Percentiles rank a stretch among this genome's conserved stretches.
Evolutionary conservation across 2,329 filamentous ascomycete species (phyloP).

Genomic region (Botrytis deweyae): DNA sequence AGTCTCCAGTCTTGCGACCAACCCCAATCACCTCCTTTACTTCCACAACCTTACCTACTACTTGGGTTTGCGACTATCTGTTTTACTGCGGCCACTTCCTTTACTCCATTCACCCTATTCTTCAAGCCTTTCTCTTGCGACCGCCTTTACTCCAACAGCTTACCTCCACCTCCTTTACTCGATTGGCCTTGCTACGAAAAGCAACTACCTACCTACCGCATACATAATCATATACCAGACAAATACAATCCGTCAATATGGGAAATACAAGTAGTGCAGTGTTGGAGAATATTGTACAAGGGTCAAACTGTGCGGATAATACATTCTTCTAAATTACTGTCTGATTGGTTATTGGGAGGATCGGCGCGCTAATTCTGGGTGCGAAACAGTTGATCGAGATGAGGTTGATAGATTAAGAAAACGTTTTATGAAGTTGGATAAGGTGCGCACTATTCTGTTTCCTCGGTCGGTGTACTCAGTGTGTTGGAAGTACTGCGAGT

Average conservation of each 20-base stretch:
- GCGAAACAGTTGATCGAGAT: slow-evolving; percentile 79
- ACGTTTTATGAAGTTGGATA: slow-evolving; percentile 98
- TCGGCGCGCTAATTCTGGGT: slow-evolving; percentile 12
- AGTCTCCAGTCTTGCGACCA: background rate
- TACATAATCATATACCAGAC: slow-evolving; percentile 24
- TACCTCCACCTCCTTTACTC: background rate
- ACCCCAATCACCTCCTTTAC: slow-evolving; percentile 1
- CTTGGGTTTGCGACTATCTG: background rate
- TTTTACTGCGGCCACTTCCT: background rate
- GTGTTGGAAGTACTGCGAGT: background rate
- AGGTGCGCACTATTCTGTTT: slow-evolving; percentile 55
- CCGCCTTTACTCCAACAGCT: background rate
- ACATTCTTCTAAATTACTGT: slow-evolving; percentile 13
- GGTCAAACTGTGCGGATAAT: slow-evolving; percentile 77
- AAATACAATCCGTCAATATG: slow-evolving; percentile 46
- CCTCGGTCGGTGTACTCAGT: background rate
- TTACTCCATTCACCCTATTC: background rate
- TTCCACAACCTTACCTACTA: slow-evolving; percentile 10
- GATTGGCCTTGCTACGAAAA: slow-evolving; percentile 7
- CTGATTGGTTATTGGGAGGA: background rate
- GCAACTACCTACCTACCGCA: slow-evolving; percentile 1
- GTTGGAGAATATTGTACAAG: slow-evolving; percentile 93
- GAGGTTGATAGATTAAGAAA: slow-evolving; percentile 95
- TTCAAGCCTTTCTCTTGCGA: background rate
- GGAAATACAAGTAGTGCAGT: slow-evolving; percentile 71